Conservation (phyloP, 345 rosid species). For the Gynandropsis gynandra region DNA sequence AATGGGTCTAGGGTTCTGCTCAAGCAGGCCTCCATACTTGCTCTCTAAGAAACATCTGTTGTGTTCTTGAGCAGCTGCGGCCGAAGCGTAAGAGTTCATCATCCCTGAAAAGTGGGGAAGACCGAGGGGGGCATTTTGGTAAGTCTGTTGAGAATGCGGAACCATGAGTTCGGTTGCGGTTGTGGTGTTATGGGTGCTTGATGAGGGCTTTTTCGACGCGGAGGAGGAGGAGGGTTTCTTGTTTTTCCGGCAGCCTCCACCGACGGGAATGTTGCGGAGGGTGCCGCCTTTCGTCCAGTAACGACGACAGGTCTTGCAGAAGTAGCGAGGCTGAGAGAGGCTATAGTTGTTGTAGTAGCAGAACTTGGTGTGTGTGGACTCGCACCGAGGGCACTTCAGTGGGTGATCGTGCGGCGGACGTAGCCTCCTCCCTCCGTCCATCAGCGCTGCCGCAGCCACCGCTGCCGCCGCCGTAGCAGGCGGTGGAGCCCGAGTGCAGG, state of each 20-base stretch:
- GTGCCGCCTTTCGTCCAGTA: conserved; percentile 99
- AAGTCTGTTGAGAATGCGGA: conserved; percentile 29
- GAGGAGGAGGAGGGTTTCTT: conserved; percentile 42
- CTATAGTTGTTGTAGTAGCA: conserved; percentile 99
- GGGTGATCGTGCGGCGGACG: conserved; percentile 89
- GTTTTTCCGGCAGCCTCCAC: conserved; percentile 94
- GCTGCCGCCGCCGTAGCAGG: conserved; percentile 31
- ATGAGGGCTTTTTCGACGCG: conserved; percentile 44
- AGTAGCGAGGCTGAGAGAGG: conserved; percentile 94
- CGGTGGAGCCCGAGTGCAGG: conserved; percentile 52
- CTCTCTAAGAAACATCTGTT: conserved; percentile 27
- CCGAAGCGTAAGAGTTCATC: conserved; percentile 25
- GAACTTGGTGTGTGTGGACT: conserved; percentile 87
- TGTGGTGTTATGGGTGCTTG: conserved; percentile 27
- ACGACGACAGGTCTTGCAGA: conserved; percentile 95
- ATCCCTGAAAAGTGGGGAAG: conserved; percentile 25
- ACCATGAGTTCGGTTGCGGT: conserved; percentile 23
- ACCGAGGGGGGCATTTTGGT: conserved; percentile 22
- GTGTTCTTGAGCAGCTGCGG: conserved; percentile 23
- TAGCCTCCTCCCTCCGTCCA: conserved; percentile 86
- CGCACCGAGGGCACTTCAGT: conserved; percentile 90
- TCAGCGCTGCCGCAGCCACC: conserved; percentile 35
- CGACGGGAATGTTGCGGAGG: conserved; percentile 87
- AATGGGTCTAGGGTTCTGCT: conserved; percentile 28
- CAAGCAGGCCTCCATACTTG: conserved; percentile 27